These are phyloP conservation scores for Rhynchospora breviuscula DNA, from an alignment of 176 grass and related monocot genomes.

Conservation along the genomic window DNA sequence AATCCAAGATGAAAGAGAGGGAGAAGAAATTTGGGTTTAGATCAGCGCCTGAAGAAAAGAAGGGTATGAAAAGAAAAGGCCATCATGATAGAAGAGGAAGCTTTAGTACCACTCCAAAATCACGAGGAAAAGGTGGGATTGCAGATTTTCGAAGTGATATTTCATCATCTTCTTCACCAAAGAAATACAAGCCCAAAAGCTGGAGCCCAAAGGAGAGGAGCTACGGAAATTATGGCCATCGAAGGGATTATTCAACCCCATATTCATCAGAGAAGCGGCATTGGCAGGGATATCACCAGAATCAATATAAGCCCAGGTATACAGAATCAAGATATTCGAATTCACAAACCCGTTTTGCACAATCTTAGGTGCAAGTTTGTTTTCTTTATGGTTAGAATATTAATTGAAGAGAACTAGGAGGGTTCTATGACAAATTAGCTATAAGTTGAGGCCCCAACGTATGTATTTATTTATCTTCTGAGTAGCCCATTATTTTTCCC, in stretches of 20 bases:
- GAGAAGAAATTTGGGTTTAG: conserved; percentile 34
- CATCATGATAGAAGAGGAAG: conserved; percentile 49
- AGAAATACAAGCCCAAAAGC: conserved; percentile 47
- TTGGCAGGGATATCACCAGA: conserved; percentile 23
- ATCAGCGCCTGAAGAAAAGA: conserved; percentile 50
- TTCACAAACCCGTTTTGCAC: conserved; percentile 29
- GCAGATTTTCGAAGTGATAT: conserved; percentile 44
- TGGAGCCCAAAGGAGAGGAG: conserved; percentile 30
- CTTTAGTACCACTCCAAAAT: conserved; percentile 30
- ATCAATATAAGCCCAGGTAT: conserved; percentile 22
- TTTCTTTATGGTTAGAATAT: background rate
- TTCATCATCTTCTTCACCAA: conserved; percentile 23
- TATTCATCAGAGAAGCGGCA: conserved; percentile 13
- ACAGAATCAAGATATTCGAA: conserved; percentile 35
- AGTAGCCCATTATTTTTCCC: background rate
- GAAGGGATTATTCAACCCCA: conserved; percentile 47
- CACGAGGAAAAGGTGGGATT: conserved; percentile 51
- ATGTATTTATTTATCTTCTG: conserved; percentile 1
- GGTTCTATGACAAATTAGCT: background rate
- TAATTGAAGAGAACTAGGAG: background rate
- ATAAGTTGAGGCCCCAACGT: background rate
- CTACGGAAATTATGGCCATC: conserved; percentile 4
- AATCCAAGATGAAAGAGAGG: conserved; percentile 34
- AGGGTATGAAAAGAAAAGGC: conserved; percentile 44
- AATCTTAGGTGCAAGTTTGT: background rate